Evolutionary conservation across 139 green algal genomes (phyloP).

Genomic region (Chlamydomonas sphaeroides): DNA sequence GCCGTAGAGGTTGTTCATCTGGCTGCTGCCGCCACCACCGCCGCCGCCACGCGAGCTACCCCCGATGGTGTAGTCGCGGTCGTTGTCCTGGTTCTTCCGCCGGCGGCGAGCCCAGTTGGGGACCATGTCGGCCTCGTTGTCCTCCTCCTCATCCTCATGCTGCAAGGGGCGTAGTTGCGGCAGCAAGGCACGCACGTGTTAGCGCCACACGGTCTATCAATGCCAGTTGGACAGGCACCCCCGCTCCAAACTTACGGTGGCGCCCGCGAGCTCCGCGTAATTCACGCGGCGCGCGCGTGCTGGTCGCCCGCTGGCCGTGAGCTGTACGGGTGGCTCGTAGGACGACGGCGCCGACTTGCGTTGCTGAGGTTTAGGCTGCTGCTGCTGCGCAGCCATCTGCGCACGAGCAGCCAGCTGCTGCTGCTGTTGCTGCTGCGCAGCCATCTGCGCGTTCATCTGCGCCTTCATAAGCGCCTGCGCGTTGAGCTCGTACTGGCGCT

Average conservation of each 20-base stretch:
- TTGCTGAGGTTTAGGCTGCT: not conserved
- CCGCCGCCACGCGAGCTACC: not conserved
- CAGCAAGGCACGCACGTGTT: no score
- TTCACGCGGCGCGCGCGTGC: slow-evolving; percentile 28
- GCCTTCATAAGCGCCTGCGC: not conserved
- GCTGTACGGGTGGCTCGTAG: slow-evolving; percentile 19
- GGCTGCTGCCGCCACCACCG: not conserved
- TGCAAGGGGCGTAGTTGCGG: no score
- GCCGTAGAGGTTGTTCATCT: slow-evolving; percentile 11
- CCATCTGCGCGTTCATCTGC: slow-evolving; percentile 1
- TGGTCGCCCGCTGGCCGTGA: slow-evolving; percentile 18
- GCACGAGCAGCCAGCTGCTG: no score
- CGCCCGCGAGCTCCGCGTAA: slow-evolving; percentile 32
- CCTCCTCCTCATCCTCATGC: slow-evolving; percentile 32
- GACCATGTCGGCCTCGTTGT: slow-evolving; percentile 36
- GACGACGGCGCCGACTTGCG: slow-evolving; percentile 33
- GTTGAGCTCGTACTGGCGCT: slow-evolving; percentile 36
- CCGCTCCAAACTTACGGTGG: not conserved
- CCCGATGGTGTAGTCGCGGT: slow-evolving; percentile 31
- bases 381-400: no score
- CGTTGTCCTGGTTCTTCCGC: slow-evolving; percentile 34
- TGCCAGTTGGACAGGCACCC: no score
- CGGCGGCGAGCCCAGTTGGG: slow-evolving; percentile 42
- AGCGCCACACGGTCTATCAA: no score
- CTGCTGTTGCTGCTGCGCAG: not conserved